Evolutionary conservation across 805 yeast species (phyloP), one percentile per base, ranked within the genome.

Genomic region (Yamadazyma takamatsuzukensis): DNA sequence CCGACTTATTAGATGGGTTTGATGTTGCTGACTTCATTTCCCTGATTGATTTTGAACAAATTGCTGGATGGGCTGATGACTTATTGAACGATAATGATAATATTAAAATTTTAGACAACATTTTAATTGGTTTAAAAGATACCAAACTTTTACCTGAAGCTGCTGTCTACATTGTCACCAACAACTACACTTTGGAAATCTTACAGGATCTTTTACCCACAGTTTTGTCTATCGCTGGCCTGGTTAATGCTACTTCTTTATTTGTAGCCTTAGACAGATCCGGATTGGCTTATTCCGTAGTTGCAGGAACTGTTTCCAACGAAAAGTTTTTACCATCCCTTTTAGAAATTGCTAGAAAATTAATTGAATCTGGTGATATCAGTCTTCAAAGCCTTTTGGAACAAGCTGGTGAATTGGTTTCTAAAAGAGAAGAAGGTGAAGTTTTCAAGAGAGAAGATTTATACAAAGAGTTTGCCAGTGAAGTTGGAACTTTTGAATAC

Each of bases 221-320:
- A 14, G 40, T 45, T 10, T 39, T 51, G 27, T 24, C 25, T 7
- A 23, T 40, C 26, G 41, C 41, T 14, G 42, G 41, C 2, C 40
- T 36, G 10, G 33, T 46, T 33, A 50, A 58, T 38, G 37, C 53
- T 15, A 56, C 61, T 17, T 33, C 47, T 7, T 35, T 58, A 15
- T 56, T 50, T 30, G 49, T 44, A 30, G 61, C 59, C 5, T 51
- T 57, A 33, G 58, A 55, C 34, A 37, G 47, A 23, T 56, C 61
- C 15, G 56, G 56, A 2, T 53, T 57, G 38, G 55, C 50, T 10
- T 57, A 56, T 30, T 39, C 48, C 5, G 34, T 55, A 30, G 39
- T 55, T 35, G 51, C 57, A 8, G 49, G 50, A 22, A 25, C 44
- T 17, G 22, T 56, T 16, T 45, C 48, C 29, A 50, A 50, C 34